Conservation (phyloP, 768 basidiomycete species). For the Phallus indusiatus region DNA sequence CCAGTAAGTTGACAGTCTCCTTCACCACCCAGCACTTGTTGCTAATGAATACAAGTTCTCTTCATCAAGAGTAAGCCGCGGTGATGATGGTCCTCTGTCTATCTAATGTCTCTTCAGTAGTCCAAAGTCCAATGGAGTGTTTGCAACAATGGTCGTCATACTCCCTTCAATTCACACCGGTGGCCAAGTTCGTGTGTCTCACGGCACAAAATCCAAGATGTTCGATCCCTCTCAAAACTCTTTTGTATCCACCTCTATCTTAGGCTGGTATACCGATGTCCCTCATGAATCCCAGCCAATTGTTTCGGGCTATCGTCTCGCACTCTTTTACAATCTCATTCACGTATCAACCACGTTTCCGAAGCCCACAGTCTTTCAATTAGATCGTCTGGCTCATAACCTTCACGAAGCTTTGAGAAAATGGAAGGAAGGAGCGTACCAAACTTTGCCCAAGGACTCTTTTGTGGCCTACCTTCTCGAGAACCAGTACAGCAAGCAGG, state of each 20-base stretch:
- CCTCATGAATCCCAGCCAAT: conserved; percentile 40
- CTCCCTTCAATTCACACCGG: conserved; percentile 39
- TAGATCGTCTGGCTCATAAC: no score
- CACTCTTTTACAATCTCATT: conserved; percentile 43
- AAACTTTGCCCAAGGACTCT: no score
- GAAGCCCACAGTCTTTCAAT: no score
- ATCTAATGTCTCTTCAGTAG: conserved; percentile 23
- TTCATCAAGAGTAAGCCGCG: conserved; percentile 37
- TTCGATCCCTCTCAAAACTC: conserved; percentile 29
- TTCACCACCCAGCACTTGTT: no score
- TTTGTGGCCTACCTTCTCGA: no score
- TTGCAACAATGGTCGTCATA: conserved; percentile 40
- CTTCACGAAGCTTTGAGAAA: no score
- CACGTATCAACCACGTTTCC: conserved; percentile 21
- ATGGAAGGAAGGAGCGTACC: no score
- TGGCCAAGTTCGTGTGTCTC: conserved; percentile 35
- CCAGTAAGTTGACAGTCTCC: conserved; percentile 40
- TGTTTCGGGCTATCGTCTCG: conserved; percentile 41
- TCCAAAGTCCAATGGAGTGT: conserved; percentile 38
- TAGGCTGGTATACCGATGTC: conserved; percentile 48
- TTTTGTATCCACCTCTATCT: conserved; percentile 25
- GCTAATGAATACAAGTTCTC: conserved; percentile 23
- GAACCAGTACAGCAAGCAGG: conserved; percentile 23
- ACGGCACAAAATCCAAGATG: conserved; percentile 23
- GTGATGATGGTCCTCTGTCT: neutral